phyloP scores from a whole-genome alignment of 2,329 filamentous ascomycete genomes.

The Lachnellula suecica region DNA sequence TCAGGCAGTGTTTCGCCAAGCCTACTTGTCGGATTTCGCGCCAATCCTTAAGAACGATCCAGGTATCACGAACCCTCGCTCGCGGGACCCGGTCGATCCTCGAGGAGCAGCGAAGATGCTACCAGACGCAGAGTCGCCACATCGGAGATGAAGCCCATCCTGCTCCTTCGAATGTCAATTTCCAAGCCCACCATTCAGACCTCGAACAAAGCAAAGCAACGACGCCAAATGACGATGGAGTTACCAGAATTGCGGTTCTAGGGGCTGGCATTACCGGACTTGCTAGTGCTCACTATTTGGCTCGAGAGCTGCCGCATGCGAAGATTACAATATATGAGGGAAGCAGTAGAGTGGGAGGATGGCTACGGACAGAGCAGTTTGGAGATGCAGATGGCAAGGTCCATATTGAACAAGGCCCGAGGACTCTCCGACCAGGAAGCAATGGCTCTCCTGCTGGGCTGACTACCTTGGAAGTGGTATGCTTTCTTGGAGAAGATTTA shows the following conservation, averaged over 20 bases:
- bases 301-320: slow-evolving; percentile 63
- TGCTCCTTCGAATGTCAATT: not conserved
- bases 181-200: not conserved
- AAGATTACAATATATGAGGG: slow-evolving; percentile 83
- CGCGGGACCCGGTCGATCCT: slow-evolving; percentile 5
- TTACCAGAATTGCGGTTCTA: slow-evolving; percentile 58
- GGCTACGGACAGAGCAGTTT: slow-evolving; percentile 70
- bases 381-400: slow-evolving; percentile 61
- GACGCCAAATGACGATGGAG: not conserved
- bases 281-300: slow-evolving; percentile 73
- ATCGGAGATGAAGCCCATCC: slow-evolving; percentile 1
- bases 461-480: slow-evolving; percentile 25
- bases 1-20: slow-evolving; percentile 24
- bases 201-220: not conserved
- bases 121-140: not conserved
- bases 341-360: slow-evolving; percentile 71
- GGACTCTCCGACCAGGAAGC: slow-evolving; percentile 39
- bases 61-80: not conserved
- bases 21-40: slow-evolving; percentile 19
- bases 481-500: not conserved
- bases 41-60: not conserved
- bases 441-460: slow-evolving; percentile 15
- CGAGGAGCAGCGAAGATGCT: slow-evolving; percentile 8
- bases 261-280: slow-evolving; percentile 85
- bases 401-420: slow-evolving; percentile 80